Conservation (phyloP, 345 rosid genomes). For the Rhodamnia argentea region DNA sequence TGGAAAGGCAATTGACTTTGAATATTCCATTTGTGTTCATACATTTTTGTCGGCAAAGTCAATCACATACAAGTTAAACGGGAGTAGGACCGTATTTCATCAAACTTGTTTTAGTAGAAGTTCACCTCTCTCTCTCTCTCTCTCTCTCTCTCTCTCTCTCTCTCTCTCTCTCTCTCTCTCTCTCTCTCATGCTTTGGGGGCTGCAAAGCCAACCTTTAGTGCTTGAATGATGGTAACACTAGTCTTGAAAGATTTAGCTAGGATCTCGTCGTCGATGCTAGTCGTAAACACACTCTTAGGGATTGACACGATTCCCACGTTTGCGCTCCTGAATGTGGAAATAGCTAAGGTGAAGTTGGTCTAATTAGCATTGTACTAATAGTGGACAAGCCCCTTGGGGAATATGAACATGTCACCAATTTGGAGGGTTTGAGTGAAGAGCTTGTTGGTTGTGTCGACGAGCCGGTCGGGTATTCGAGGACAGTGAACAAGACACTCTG, state of each 20-base stretch:
- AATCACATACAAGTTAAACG: too few relatives aligned
- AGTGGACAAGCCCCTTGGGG: slow-evolving; percentile 12
- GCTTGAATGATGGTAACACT: not conserved
- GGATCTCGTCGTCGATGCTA: not conserved
- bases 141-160: not conserved
- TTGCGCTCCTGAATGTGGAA: slow-evolving; percentile 6
- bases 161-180: not conserved
- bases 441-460: slow-evolving; percentile 13
- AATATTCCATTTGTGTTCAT: too few relatives aligned
- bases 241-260: slow-evolving; percentile 17
- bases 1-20: too few relatives aligned
- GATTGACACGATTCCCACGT: slow-evolving; percentile 6
- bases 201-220: not conserved
- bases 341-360: not conserved
- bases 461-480: slow-evolving; percentile 1
- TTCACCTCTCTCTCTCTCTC: not conserved
- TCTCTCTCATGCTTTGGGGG: not conserved
- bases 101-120: not conserved
- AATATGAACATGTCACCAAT: slow-evolving; percentile 7
- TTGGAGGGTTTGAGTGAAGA: slow-evolving; percentile 5
- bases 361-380: not conserved
- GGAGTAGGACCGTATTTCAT: too few relatives aligned
- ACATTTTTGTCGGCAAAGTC: too few relatives aligned
- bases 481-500: slow-evolving; percentile 11
- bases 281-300: not conserved